Evolutionary conservation across 768 basidiomycete genomes (phyloP).

Genomic region (Lentinus brumalis): DNA sequence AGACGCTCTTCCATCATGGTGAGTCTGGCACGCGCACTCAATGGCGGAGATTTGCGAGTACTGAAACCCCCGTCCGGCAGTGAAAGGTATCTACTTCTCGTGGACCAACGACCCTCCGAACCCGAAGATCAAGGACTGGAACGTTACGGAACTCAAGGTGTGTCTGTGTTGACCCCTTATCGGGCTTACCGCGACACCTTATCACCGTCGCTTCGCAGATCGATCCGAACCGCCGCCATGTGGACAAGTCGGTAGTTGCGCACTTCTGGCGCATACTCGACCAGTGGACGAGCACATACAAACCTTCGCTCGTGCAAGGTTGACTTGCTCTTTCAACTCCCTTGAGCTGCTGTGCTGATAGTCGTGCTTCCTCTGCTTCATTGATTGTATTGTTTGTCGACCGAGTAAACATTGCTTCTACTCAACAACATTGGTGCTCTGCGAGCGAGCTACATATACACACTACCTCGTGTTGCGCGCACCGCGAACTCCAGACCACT

Average conservation of each 20-base stretch:
- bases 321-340: conserved; percentile 23
- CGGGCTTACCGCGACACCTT: background rate
- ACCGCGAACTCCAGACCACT: no score
- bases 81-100: conserved; percentile 94
- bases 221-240: conserved; percentile 85
- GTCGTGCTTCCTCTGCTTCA: background rate
- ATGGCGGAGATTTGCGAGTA: background rate
- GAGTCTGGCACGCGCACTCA: conserved; percentile 17
- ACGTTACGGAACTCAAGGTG: conserved; percentile 93
- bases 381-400: conserved; percentile 1
- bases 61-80: conserved; percentile 40
- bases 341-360: background rate
- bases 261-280: conserved; percentile 96
- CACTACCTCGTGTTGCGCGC: background rate
- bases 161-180: conserved; percentile 9
- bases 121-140: conserved; percentile 91
- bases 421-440: background rate
- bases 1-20: conserved; percentile 93
- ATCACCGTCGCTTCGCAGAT: conserved; percentile 52
- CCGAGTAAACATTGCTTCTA: background rate
- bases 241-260: conserved; percentile 92
- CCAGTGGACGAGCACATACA: conserved; percentile 78
- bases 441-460: background rate
- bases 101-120: conserved; percentile 94
- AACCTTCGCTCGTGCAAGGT: conserved; percentile 68